Percentiles rank a stretch among this genome's conserved stretches.
phyloP scores from a whole-genome alignment of 495 filamentous ascomycete genomes.

The Sporormia fimetaria region DNA sequence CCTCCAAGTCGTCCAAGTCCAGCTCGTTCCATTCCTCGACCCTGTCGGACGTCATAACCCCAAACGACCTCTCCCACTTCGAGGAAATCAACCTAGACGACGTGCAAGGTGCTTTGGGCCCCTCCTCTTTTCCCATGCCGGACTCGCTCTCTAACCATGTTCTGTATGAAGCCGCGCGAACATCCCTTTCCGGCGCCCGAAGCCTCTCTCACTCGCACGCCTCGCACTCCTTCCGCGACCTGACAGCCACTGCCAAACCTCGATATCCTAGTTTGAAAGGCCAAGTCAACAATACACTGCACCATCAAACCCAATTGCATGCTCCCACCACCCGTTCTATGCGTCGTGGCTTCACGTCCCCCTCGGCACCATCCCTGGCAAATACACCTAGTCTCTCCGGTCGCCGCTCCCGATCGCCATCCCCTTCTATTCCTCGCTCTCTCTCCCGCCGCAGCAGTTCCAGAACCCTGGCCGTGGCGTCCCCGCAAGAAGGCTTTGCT shows the following conservation, averaged over 20 bases:
- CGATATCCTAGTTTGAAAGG: constrained; percentile 33
- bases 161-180: constrained; percentile 17
- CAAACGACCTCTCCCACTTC: constrained; percentile 50
- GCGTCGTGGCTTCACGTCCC: constrained; percentile 35
- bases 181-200: constrained; percentile 4
- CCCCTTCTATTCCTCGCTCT: constrained; percentile 16
- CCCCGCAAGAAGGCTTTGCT: no score
- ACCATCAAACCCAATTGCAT: constrained; percentile 24
- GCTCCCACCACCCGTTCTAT: constrained; percentile 26
- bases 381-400: constrained; percentile 24
- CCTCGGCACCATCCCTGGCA: constrained; percentile 35
- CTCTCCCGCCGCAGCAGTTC: constrained; percentile 20
- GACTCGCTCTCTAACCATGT: constrained; percentile 23
- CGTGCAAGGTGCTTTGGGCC: constrained; percentile 38
- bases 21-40: constrained; percentile 76
- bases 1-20: constrained; percentile 80
- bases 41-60: constrained; percentile 46
- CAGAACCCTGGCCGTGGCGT: constrained; percentile 32
- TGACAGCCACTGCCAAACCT: constrained; percentile 27
- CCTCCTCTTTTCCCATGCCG: constrained; percentile 36
- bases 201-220: constrained; percentile 1
- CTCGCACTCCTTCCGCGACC: constrained; percentile 23
- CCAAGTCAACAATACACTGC: constrained; percentile 28
- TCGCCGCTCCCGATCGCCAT: constrained; percentile 38
- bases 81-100: constrained; percentile 89